Percentiles rank a stretch among this genome's conserved stretches.
phyloP scores from a whole-genome alignment of 768 basidiomycete genomes.

The Leccinum rimulosum region DNA sequence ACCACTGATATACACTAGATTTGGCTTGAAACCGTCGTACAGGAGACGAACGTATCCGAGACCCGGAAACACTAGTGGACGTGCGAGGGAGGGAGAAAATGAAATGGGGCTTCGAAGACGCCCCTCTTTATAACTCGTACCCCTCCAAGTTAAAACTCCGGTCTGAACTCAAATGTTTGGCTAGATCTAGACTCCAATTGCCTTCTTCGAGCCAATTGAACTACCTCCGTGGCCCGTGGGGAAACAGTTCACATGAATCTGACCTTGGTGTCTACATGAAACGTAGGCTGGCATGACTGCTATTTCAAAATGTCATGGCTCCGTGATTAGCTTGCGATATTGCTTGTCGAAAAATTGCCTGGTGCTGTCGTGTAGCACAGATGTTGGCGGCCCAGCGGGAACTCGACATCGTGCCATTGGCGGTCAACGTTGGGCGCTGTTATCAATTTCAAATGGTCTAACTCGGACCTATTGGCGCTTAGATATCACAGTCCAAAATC shows the following conservation, averaged over 20 bases:
- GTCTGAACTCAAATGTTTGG: conserved; percentile 27
- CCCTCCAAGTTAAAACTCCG: conserved; percentile 50
- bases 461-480: background rate
- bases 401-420: conserved; percentile 8
- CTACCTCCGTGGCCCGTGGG: conserved; percentile 13
- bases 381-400: background rate
- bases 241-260: background rate
- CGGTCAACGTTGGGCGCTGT: background rate
- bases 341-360: background rate
- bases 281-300: background rate
- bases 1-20: conserved; percentile 45
- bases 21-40: conserved; percentile 48
- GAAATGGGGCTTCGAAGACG: conserved; percentile 30
- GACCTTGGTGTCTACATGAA: background rate
- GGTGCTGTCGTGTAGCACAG: background rate
- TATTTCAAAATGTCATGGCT: background rate
- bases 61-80: conserved; percentile 50
- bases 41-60: conserved; percentile 57
- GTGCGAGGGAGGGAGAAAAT: conserved; percentile 43
- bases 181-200: conserved; percentile 22
- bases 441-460: conserved; percentile 30
- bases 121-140: conserved; percentile 42
- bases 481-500: background rate
- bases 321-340: background rate
- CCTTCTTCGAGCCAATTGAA: conserved; percentile 21